Percentiles rank a stretch among this genome's conserved stretches.
Conservation (phyloP, 495 filamentous ascomycete genomes). For the Podospora pseudopauciseta region DNA sequence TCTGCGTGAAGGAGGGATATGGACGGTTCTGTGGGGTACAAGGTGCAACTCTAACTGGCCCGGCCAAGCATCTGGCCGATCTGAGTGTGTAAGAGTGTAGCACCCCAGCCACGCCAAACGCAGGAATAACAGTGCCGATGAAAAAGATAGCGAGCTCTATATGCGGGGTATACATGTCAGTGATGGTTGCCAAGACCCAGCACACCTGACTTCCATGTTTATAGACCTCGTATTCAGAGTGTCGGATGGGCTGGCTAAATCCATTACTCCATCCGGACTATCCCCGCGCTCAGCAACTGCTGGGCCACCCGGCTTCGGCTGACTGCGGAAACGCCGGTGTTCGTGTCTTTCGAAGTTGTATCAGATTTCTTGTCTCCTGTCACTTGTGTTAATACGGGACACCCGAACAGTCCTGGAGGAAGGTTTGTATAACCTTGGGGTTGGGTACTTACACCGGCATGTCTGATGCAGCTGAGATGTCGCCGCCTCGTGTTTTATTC, state of each 20-base stretch:
- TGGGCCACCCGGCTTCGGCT: neutral
- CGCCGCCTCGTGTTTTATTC: neutral
- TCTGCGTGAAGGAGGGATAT: neutral
- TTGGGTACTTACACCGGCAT: neutral
- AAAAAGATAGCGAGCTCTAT: neutral
- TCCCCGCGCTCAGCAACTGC: neutral
- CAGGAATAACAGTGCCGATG: neutral
- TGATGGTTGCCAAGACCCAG: neutral
- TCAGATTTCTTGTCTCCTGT: neutral
- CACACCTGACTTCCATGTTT: neutral
- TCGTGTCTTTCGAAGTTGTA: neutral
- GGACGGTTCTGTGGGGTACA: neutral
- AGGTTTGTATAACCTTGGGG: neutral
- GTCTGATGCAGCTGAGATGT: neutral
- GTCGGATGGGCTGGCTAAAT: slow-evolving; percentile 5
- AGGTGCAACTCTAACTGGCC: neutral
- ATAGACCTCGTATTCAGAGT: slow-evolving; percentile 4
- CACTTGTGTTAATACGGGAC: neutral
- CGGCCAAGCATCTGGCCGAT: neutral
- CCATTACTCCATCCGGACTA: neutral
- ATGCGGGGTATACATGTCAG: neutral
- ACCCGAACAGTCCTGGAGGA: neutral
- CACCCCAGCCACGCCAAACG: neutral
- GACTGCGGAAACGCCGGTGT: neutral
- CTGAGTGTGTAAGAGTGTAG: neutral